A percentile compares a stretch with the other conserved stretches of the same genome.
These are phyloP conservation scores for Arachis hypogaea DNA, from an alignment of 306 rosid species.

Conservation along the genomic window DNA sequence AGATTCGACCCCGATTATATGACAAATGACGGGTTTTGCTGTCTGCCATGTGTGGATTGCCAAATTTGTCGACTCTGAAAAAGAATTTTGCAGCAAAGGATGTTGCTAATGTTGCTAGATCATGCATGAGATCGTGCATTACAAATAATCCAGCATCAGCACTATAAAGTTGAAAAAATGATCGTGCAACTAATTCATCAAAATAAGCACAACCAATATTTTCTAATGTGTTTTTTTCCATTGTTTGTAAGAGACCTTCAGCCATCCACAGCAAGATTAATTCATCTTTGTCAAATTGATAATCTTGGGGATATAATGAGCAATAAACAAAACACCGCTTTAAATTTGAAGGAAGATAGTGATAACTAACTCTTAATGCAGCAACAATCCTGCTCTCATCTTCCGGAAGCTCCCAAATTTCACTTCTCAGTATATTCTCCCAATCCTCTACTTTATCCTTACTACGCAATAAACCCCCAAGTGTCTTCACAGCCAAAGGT, in stretches of 20 bases:
- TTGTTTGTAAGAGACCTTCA: not conserved
- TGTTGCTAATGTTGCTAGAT: not conserved
- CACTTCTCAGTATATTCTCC: not conserved
- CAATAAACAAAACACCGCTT: no score
- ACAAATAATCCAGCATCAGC: not conserved
- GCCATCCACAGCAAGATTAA: not conserved
- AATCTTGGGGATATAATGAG: no score
- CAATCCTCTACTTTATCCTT: not conserved
- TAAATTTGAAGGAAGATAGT: no score
- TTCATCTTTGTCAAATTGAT: no score
- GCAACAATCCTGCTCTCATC: no score
- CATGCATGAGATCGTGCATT: not conserved
- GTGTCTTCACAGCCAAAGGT: not conserved
- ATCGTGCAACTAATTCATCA: not conserved
- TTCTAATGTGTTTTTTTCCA: not conserved
- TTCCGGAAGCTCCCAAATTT: no score
- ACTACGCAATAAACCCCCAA: not conserved
- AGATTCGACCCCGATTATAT: not conserved
- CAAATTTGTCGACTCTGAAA: not conserved
- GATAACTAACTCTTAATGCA: no score
- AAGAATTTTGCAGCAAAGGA: not conserved
- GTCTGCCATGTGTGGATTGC: not conserved
- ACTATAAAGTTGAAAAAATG: not conserved
- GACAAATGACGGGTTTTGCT: not conserved
- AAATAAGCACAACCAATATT: not conserved